phyloP scores from a whole-genome alignment of 768 basidiomycete species.

The Tricholoma matsutake region DNA sequence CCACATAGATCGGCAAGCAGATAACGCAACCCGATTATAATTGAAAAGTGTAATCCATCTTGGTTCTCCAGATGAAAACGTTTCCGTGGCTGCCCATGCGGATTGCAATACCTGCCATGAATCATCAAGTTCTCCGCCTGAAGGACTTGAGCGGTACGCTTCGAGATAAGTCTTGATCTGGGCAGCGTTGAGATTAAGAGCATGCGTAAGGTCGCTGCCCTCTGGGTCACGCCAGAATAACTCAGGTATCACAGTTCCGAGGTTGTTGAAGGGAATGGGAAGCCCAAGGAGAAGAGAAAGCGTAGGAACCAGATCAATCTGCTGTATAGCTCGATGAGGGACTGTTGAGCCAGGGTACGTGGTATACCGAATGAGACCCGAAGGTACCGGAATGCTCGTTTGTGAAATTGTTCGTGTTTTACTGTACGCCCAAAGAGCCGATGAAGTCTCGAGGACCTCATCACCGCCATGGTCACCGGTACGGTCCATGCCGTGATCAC shows the following conservation, averaged over 20 bases:
- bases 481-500: constrained; percentile 97
- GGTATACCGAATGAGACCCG: constrained; percentile 48
- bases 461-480: constrained; percentile 97
- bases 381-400: constrained; percentile 36
- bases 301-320: constrained; percentile 91
- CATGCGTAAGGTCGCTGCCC: constrained; percentile 45
- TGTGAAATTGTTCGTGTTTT: constrained; percentile 56
- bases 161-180: constrained; percentile 79
- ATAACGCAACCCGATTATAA: constrained; percentile 62
- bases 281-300: constrained; percentile 87
- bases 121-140: constrained; percentile 70
- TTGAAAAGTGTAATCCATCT: constrained; percentile 39
- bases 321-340: constrained; percentile 70
- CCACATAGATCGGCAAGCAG: constrained; percentile 83
- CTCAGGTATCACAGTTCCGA: constrained; percentile 90
- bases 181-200: constrained; percentile 64
- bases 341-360: constrained; percentile 57
- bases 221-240: constrained; percentile 62
- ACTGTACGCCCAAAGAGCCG: constrained; percentile 91
- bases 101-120: constrained; percentile 53
- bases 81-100: constrained; percentile 39
- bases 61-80: constrained; percentile 22
- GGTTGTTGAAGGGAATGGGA: constrained; percentile 94
- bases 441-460: constrained; percentile 75
- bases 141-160: constrained; percentile 67